Evolutionary conservation across 169 alveolate genomes (phyloP).

Genomic region (Eimeria brunetti): DNA sequence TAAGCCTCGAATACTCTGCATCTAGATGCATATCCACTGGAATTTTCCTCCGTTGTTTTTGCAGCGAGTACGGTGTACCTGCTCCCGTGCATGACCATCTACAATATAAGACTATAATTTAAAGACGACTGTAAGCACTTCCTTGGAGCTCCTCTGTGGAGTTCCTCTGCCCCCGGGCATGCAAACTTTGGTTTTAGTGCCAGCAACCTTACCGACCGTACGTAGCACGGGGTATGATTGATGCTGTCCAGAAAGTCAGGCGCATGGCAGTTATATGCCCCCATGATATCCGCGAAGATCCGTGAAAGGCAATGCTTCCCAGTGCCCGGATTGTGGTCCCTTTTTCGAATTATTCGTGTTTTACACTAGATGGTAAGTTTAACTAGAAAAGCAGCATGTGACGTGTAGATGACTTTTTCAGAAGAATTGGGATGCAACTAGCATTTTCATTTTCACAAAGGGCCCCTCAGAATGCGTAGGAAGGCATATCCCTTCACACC

Average conservation of each 20-base stretch:
- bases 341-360: not conserved
- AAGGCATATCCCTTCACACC: not conserved
- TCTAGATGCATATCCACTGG: not conserved
- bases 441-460: not conserved
- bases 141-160: not conserved
- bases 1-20: not conserved
- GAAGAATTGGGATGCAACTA: not conserved
- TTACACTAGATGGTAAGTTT: not conserved
- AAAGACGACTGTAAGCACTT: not conserved
- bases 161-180: not conserved
- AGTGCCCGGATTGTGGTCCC: not conserved
- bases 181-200: not conserved
- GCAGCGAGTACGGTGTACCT: slow-evolving; percentile 4
- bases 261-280: not conserved
- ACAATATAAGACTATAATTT: not conserved
- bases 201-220: not conserved
- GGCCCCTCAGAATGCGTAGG: not conserved
- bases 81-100: not conserved
- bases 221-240: not conserved
- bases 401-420: not conserved
- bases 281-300: no score
- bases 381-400: no score
- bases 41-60: not conserved
- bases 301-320: not conserved
- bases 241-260: slow-evolving; percentile 17